Conservation (phyloP, 2,329 filamentous ascomycete genomes). For the Cercospora sesami region DNA sequence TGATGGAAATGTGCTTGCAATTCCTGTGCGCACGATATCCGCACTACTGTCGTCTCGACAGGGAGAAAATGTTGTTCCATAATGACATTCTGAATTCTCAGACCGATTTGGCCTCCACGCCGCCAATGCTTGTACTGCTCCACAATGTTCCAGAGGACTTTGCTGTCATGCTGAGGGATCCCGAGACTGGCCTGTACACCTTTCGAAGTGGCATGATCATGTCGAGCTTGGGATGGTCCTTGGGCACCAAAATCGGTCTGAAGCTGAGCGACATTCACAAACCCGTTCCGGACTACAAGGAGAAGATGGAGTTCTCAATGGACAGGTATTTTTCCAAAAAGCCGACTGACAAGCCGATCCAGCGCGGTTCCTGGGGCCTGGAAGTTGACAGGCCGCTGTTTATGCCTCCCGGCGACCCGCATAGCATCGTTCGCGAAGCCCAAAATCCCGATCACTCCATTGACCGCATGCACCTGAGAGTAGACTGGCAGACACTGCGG, state of each 20-base stretch:
- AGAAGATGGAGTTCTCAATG: constrained; percentile 87
- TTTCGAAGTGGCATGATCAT: constrained; percentile 77
- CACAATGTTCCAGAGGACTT: constrained; percentile 85
- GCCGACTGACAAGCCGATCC: constrained; percentile 71
- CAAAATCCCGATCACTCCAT: constrained; percentile 60
- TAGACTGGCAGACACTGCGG: constrained; percentile 86
- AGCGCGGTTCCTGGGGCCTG: constrained; percentile 80
- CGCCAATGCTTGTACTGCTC: constrained; percentile 69
- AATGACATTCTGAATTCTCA: constrained; percentile 68
- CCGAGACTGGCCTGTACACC: constrained; percentile 68
- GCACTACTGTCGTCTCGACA: constrained; percentile 65
- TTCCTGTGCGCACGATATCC: constrained; percentile 79
- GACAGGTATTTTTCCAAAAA: constrained; percentile 83
- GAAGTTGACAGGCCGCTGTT: constrained; percentile 75
- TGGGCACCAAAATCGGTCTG: constrained; percentile 71
- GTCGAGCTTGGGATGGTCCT: constrained; percentile 77
- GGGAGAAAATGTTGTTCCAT: constrained; percentile 58
- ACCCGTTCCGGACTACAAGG: constrained; percentile 77
- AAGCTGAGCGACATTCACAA: constrained; percentile 70
- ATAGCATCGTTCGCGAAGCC: constrained; percentile 59
- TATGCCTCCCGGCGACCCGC: constrained; percentile 67
- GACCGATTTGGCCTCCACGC: constrained; percentile 60
- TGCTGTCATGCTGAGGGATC: constrained; percentile 70
- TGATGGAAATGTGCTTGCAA: constrained; percentile 83
- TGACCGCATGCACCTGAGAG: constrained; percentile 66